A percentile compares a stretch with the other conserved stretches of the same genome.
phyloP scores from a whole-genome alignment of 148 eudicot species.

The Persicaria tinctoria region DNA sequence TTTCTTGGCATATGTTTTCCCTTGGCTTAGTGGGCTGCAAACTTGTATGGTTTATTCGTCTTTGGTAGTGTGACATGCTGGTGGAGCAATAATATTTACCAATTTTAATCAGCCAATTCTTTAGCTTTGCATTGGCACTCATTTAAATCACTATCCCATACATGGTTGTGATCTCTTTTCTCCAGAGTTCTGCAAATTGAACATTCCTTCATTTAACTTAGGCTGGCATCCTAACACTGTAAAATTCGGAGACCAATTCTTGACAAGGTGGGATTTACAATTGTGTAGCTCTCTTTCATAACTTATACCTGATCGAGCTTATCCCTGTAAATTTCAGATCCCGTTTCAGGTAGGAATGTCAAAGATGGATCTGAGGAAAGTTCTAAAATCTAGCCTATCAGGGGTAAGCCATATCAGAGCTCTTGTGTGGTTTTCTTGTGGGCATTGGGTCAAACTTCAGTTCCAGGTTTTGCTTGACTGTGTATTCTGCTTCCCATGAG shows the following conservation, averaged over 20 bases:
- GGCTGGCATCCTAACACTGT: not conserved
- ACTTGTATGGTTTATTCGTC: not conserved
- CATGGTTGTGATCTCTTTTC: no score
- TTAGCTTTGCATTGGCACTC: no score
- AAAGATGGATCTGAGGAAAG: constrained; percentile 86
- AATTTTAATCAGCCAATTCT: not conserved
- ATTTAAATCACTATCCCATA: no score
- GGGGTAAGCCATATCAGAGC: constrained; percentile 48
- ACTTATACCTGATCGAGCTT: not conserved
- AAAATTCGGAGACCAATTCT: not conserved
- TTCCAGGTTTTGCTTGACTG: not conserved
- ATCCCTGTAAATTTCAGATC: constrained; percentile 39
- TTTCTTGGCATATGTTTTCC: not conserved
- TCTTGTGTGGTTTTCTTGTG: constrained; percentile 3
- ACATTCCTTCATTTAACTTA: not conserved
- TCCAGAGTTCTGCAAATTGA: not conserved
- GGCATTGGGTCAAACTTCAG: not conserved
- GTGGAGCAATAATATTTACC: not conserved
- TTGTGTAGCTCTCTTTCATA: not conserved
- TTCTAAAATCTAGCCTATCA: constrained; percentile 76
- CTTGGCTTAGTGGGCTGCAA: not conserved
- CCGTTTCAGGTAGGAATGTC: constrained; percentile 87
- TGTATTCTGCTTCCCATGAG: constrained; percentile 2
- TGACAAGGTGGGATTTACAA: not conserved
- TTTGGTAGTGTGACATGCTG: not conserved